Evolutionary conservation across 1,139 yeast species (phyloP).

Genomic region (Yamadazyma spencermartinsiae): DNA sequence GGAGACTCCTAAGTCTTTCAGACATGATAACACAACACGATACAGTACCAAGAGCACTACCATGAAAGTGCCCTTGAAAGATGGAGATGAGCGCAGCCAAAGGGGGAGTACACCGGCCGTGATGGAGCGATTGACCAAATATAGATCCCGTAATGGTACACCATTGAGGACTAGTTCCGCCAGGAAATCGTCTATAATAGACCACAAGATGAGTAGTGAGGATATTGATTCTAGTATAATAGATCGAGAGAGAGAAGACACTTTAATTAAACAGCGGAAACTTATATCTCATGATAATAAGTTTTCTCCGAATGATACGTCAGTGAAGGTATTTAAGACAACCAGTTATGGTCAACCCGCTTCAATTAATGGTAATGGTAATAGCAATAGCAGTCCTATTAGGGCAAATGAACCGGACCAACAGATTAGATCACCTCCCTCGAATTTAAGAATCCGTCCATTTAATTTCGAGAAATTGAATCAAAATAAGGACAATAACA

Average conservation of each 20-base stretch:
- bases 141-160: conserved; percentile 19
- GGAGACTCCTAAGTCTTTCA: conserved; percentile 21
- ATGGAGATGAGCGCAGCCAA: conserved; percentile 8
- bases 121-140: conserved; percentile 9
- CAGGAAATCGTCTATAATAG: not conserved
- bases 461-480: conserved; percentile 3
- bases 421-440: conserved; percentile 9
- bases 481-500: not conserved
- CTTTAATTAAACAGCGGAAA: conserved; percentile 18
- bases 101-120: conserved; percentile 14
- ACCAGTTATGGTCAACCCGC: not conserved
- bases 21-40: conserved; percentile 9
- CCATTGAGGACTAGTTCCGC: conserved; percentile 15
- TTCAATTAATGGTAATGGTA: not conserved
- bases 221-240: conserved; percentile 7
- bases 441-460: conserved; percentile 7
- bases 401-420: not conserved
- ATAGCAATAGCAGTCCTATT: conserved; percentile 1
- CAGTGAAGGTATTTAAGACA: conserved; percentile 3
- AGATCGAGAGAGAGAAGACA: conserved; percentile 13
- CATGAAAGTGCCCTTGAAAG: conserved; percentile 21
- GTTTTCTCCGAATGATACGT: conserved; percentile 19
- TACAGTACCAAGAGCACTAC: conserved; percentile 17
- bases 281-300: conserved; percentile 24
- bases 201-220: not conserved